phyloP scores from a whole-genome alignment of 139 green algal genomes.

The Nannochloris sp. region DNA sequence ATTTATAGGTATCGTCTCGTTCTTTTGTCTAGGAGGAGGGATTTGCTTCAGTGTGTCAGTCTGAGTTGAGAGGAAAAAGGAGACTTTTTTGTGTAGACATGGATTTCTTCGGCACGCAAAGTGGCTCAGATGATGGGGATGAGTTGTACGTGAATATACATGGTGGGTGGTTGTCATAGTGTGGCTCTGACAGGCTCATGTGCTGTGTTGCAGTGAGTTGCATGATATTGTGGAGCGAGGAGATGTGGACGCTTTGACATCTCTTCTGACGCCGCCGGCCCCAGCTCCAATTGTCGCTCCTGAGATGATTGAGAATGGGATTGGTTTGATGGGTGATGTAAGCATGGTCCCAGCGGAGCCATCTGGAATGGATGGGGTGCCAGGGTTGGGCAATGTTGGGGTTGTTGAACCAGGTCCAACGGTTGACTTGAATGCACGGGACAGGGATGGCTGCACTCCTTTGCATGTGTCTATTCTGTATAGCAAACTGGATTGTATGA shows the following conservation, averaged over 20 bases:
- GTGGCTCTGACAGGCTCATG: neutral
- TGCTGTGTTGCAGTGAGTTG: slow-evolving; percentile 36
- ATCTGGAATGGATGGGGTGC: neutral
- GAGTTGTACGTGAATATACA: neutral
- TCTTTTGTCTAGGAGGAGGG: too few relatives aligned
- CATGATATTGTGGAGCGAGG: slow-evolving; percentile 58
- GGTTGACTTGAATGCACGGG: slow-evolving; percentile 32
- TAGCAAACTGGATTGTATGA: slow-evolving; percentile 34
- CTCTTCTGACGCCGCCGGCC: slow-evolving; percentile 26
- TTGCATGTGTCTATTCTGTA: slow-evolving; percentile 74
- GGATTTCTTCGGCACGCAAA: neutral
- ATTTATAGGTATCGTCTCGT: too few relatives aligned
- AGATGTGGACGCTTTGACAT: slow-evolving; percentile 27
- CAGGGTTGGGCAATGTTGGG: neutral
- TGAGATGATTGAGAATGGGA: too few relatives aligned
- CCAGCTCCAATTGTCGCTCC: neutral
- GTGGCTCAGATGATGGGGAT: neutral
- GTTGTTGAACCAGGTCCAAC: neutral
- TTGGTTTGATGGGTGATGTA: too few relatives aligned
- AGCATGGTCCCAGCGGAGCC: too few relatives aligned
- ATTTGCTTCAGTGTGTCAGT: too few relatives aligned
- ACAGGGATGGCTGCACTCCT: slow-evolving; percentile 54
- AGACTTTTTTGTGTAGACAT: too few relatives aligned
- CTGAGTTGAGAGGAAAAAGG: too few relatives aligned
- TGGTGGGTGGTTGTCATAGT: neutral